These are phyloP conservation scores for Panaeolus cyanescens DNA, from an alignment of 768 basidiomycete species.

Conservation along the genomic window DNA sequence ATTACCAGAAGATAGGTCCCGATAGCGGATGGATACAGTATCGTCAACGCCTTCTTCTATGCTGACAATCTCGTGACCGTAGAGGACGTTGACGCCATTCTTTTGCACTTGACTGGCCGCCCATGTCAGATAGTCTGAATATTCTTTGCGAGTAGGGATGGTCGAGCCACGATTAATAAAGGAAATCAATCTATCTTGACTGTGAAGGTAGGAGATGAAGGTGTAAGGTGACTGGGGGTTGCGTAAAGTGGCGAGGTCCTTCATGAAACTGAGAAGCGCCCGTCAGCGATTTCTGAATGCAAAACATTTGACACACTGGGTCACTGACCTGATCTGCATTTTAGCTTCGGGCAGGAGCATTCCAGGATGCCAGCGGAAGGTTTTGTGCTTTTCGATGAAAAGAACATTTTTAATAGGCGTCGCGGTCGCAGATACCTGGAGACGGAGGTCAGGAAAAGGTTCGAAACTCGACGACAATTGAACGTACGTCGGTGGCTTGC, in stretches of 20 bases:
- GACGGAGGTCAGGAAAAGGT: slow-evolving; percentile 1
- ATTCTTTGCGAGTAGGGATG: slow-evolving; percentile 54
- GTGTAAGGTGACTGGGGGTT: slow-evolving; percentile 51
- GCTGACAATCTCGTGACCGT: slow-evolving; percentile 47
- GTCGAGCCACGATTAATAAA: slow-evolving; percentile 58
- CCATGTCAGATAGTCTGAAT: slow-evolving; percentile 56
- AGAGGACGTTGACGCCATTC: slow-evolving; percentile 43
- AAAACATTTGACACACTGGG: background rate
- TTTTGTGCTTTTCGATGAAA: slow-evolving; percentile 50
- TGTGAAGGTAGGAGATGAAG: slow-evolving; percentile 55
- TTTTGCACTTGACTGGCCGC: slow-evolving; percentile 45
- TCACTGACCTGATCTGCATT: slow-evolving; percentile 53
- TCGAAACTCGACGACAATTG: background rate
- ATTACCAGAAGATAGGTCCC: slow-evolving; percentile 34
- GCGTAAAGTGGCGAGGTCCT: slow-evolving; percentile 55
- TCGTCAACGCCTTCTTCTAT: slow-evolving; percentile 32
- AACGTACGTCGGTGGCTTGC: slow-evolving; percentile 11
- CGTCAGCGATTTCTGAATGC: background rate
- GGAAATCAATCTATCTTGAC: slow-evolving; percentile 45
- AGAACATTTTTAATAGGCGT: slow-evolving; percentile 30
- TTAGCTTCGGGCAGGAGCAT: slow-evolving; percentile 53
- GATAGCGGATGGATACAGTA: slow-evolving; percentile 40
- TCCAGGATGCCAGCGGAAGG: slow-evolving; percentile 57
- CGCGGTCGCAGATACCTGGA: background rate
- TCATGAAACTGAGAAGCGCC: slow-evolving; percentile 40